Conservation (phyloP, 768 basidiomycete species). For the Mycena leptocephala region DNA sequence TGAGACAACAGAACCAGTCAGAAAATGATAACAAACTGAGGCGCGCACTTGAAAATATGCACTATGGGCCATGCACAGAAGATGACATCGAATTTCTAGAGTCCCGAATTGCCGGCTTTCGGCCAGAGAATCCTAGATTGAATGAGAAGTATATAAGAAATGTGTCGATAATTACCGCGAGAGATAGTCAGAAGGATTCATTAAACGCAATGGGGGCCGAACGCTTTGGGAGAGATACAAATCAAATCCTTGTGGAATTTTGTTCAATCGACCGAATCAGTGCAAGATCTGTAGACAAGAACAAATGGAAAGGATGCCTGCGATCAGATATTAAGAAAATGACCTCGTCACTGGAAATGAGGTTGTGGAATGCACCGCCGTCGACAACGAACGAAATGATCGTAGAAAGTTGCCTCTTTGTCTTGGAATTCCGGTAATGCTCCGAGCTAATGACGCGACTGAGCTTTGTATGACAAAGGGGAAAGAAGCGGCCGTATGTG, state of each 20-base stretch:
- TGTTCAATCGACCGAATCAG: conserved; percentile 32
- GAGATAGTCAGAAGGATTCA: conserved; percentile 54
- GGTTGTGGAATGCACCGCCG: too few species aligned
- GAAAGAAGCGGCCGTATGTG: too few species aligned
- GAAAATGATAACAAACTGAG: conserved; percentile 45
- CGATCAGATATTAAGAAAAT: too few species aligned
- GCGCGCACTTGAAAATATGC: conserved; percentile 53
- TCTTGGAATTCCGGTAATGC: too few species aligned
- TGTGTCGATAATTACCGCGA: conserved; percentile 56
- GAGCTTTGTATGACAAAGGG: too few species aligned
- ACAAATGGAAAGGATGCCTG: too few species aligned
- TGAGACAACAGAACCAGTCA: conserved; percentile 40
- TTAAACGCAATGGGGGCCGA: conserved; percentile 50
- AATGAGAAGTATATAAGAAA: conserved; percentile 42
- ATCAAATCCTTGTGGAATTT: conserved; percentile 41
- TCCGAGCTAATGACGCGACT: too few species aligned
- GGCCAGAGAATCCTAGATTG: conserved; percentile 25
- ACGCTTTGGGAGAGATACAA: conserved; percentile 53
- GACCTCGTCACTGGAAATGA: too few species aligned
- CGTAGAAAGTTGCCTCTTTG: too few species aligned
- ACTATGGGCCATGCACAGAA: conserved; percentile 55
- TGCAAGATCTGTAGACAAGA: too few species aligned
- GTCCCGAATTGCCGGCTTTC: conserved; percentile 38
- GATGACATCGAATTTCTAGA: conserved; percentile 56
- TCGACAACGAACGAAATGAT: too few species aligned